phyloP scores from a whole-genome alignment of 2,329 filamentous ascomycete species.

The Diaporthe eres region DNA sequence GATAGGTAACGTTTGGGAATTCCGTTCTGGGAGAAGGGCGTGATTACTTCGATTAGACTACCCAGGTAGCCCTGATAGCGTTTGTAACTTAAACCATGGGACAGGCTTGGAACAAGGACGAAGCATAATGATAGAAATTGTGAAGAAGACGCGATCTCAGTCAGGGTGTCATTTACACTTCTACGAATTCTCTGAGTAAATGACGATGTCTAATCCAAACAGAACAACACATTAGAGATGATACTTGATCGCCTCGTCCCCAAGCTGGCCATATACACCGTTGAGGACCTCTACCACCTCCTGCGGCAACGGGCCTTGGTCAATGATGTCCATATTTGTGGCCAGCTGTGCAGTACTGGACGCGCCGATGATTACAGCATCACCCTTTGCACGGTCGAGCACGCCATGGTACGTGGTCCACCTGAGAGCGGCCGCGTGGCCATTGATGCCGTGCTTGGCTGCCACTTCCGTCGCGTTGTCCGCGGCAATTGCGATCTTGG shows the following conservation, averaged over 20 bases:
- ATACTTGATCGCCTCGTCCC: not conserved
- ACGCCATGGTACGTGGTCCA: conserved; percentile 56
- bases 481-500: conserved; percentile 47
- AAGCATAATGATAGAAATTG: not conserved
- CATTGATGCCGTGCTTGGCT: conserved; percentile 52
- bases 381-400: conserved; percentile 50
- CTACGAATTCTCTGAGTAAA: not conserved
- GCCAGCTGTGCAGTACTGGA: conserved; percentile 54
- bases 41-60: too few relatives aligned
- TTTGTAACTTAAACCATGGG: not conserved
- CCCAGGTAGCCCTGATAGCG: not conserved
- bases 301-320: conserved; percentile 57
- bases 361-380: conserved; percentile 54
- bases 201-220: not conserved
- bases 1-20: too few relatives aligned
- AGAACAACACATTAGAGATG: not conserved
- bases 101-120: too few relatives aligned
- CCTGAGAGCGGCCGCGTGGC: conserved; percentile 57
- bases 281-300: conserved; percentile 47
- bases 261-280: conserved; percentile 27
- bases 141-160: not conserved
- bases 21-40: too few relatives aligned
- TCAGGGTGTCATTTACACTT: not conserved
- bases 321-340: conserved; percentile 52
- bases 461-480: conserved; percentile 48